Percentiles rank a stretch among this genome's conserved stretches.
Evolutionary conservation across 108 stramenopile genomes (phyloP).

Genomic region (Chaetoceros tenuissimus): DNA sequence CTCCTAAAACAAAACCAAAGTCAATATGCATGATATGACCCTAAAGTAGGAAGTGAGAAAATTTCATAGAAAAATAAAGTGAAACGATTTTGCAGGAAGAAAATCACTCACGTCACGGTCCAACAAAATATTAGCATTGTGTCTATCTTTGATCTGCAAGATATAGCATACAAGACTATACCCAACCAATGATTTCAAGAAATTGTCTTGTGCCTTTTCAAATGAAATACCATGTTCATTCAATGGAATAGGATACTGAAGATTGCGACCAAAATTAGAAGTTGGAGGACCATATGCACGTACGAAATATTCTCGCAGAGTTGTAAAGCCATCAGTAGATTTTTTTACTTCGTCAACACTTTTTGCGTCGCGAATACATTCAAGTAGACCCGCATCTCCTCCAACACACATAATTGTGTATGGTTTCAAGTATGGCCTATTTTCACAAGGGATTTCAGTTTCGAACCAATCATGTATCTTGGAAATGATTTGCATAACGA

Average conservation of each 20-base stretch:
- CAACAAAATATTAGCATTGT: constrained; percentile 96
- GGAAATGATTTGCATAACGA: constrained; percentile 82
- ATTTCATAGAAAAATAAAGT: background rate
- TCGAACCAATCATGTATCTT: constrained; percentile 72
- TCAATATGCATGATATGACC: constrained; percentile 86
- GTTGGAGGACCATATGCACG: constrained; percentile 61
- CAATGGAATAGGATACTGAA: background rate
- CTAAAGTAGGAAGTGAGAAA: background rate
- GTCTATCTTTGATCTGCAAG: constrained; percentile 94
- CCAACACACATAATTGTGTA: constrained; percentile 89
- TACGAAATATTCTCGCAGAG: constrained; percentile 65
- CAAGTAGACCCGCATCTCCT: constrained; percentile 76
- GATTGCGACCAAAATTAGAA: background rate
- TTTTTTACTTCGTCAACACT: constrained; percentile 86
- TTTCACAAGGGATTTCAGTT: constrained; percentile 52
- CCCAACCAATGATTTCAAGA: constrained; percentile 79
- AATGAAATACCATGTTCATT: constrained; percentile 25
- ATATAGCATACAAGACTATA: constrained; percentile 93
- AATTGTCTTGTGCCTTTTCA: constrained; percentile 82
- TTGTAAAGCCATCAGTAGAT: constrained; percentile 59
- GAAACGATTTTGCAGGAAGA: background rate
- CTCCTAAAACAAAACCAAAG: constrained; percentile 95
- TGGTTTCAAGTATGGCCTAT: constrained; percentile 70
- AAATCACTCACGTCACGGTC: constrained; percentile 46
- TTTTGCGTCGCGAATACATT: constrained; percentile 79